Base-by-base conservation (phyloP, 495 filamentous ascomycete species). In the Talaromyces liani region DNA sequence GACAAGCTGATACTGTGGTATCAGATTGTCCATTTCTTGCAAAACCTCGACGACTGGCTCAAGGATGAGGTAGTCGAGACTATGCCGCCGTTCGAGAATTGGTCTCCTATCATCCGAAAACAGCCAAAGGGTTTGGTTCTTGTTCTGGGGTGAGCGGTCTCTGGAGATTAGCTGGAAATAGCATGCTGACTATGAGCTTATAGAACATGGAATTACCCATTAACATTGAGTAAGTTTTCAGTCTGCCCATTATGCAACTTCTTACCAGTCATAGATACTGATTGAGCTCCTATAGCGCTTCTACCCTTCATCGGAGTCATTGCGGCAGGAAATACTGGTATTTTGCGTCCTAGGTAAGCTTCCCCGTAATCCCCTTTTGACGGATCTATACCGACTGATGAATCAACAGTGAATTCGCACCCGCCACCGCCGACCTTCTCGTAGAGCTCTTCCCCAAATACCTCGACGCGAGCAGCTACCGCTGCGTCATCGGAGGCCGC, bases 231-330 rank as follows among this genome's bases (percentile, higher is more conserved):
- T 57, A 57, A 7, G 54, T 33, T 27, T 16, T 22, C 1, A 22
- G 36, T 41, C 36, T 41, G 9, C 9, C 8, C 9, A 36, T 36
- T 1, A 18, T 18, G 16, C 39, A 45, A 3, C 45, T 20, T 49
- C 45, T 4, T 49, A 9, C 14, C n/a, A 49, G n/a, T 9, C 18
- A 49, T 49, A 14, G 18, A 18, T 8, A 18, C 45, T 18, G 6
- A 49, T 20, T 45, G n/a, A 57, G 25, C 4, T 24, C 16, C 3
- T 57, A 31, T 20, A 57, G 54, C 84, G 20, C 64, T 96, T 27
- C 82, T 84, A 33, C 92, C 93, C 16, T 70, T 96, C 51, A 77
- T 94, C 56, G 93, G 91, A 18, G 92, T 92, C 47, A 95, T 96
- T 62, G 85, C 87, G 22, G 91, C 92, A 10, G 93, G 93, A 24